A percentile compares a stretch with the other conserved stretches of the same genome.
Evolutionary conservation across 1,284 basidiomycete genomes (phyloP).

Genomic region (Leccinum subrobustum): DNA sequence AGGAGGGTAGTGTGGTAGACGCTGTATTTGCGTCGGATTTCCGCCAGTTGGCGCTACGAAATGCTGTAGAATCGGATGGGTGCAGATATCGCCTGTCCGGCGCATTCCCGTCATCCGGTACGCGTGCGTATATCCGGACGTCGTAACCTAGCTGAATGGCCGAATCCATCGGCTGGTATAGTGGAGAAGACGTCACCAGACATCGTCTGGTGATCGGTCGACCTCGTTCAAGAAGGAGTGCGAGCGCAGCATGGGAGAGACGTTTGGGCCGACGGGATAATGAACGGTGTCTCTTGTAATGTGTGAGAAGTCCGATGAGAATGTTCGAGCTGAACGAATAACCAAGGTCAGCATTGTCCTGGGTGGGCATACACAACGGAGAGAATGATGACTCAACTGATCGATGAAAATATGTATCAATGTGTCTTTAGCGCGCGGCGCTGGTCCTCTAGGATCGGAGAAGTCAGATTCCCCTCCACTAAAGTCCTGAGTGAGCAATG

Average conservation of each 20-base stretch:
- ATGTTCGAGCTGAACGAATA: constrained; percentile 68
- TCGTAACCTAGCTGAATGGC: constrained; percentile 79
- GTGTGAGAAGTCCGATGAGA: constrained; percentile 71
- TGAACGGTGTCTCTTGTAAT: constrained; percentile 54
- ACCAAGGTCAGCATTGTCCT: constrained; percentile 1
- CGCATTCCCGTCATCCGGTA: constrained; percentile 68
- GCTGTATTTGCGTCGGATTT: constrained; percentile 18
- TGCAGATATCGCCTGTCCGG: constrained; percentile 42
- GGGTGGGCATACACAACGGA: constrained; percentile 14
- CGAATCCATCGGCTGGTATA: constrained; percentile 78
- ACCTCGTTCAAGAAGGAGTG: constrained; percentile 73
- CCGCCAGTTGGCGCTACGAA: constrained; percentile 20
- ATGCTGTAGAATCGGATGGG: constrained; percentile 14
- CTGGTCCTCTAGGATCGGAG: constrained; percentile 47
- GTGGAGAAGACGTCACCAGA: constrained; percentile 77
- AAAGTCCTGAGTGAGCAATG: constrained; percentile 44
- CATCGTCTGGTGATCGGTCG: constrained; percentile 67
- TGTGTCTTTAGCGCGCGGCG: constrained; percentile 49
- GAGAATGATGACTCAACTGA: constrained; percentile 52
- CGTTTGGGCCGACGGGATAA: constrained; percentile 38
- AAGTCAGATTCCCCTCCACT: constrained; percentile 37
- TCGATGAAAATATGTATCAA: constrained; percentile 84
- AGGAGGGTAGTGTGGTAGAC: background rate
- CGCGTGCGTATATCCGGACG: constrained; percentile 73
- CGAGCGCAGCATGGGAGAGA: constrained; percentile 67